A percentile compares a stretch with the other conserved stretches of the same genome.
Conservation (phyloP, 176 grass and related monocot species). For the Carex littledalei region DNA sequence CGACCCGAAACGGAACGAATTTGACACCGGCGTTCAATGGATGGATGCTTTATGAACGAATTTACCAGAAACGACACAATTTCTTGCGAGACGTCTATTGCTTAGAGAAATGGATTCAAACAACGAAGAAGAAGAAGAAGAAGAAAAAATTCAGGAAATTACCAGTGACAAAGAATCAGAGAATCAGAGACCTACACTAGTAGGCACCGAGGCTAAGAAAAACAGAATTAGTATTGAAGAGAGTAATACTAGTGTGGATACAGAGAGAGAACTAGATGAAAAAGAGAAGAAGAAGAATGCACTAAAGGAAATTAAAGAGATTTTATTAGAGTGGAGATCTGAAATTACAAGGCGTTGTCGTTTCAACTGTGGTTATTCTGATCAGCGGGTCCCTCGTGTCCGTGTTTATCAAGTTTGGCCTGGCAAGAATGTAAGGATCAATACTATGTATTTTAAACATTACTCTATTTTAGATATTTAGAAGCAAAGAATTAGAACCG, state of each 20-base stretch:
- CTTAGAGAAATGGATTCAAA: constrained; percentile 12
- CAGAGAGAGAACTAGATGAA: background rate
- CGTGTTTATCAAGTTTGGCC: constrained; percentile 53
- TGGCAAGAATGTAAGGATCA: constrained; percentile 43
- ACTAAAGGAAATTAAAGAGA: background rate
- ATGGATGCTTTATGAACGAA: too few relatives aligned
- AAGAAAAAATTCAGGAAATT: constrained; percentile 2
- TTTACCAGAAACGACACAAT: too few relatives aligned
- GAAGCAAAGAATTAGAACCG: background rate
- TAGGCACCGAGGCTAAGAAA: background rate
- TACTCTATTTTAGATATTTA: background rate
- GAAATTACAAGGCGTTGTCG: background rate
- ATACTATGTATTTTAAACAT: background rate
- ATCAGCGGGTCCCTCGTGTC: background rate
- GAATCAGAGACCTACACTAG: too few relatives aligned
- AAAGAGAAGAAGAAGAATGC: background rate
- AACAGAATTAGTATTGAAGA: background rate
- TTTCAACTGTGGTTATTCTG: background rate
- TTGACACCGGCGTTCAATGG: too few relatives aligned
- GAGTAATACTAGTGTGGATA: background rate
- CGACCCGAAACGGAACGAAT: too few relatives aligned
- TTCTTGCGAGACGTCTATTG: background rate
- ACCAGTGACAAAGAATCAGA: background rate
- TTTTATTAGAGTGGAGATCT: background rate
- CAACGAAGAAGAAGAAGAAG: background rate